Conservation (phyloP, 2,329 filamentous ascomycete genomes). For the Ascochyta lentis region DNA sequence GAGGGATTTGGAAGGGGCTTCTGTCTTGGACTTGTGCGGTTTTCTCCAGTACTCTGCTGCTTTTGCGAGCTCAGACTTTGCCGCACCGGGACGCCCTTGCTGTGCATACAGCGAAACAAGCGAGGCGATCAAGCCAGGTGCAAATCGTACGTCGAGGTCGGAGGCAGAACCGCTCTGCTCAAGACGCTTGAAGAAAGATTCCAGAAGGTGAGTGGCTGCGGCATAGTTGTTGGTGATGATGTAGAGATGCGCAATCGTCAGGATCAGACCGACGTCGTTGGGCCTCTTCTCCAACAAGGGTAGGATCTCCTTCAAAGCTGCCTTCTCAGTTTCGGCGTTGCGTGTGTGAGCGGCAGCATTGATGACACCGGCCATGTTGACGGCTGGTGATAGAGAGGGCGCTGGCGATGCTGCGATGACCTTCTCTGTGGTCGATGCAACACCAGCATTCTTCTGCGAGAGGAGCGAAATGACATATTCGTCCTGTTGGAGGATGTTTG, state of each 20-base stretch:
- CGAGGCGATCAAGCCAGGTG: slow-evolving; percentile 83
- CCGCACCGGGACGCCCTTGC: slow-evolving; percentile 75
- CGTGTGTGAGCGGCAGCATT: slow-evolving; percentile 78
- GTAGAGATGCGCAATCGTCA: slow-evolving; percentile 84
- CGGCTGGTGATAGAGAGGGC: slow-evolving; percentile 56
- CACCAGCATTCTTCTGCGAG: slow-evolving; percentile 71
- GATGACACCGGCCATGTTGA: slow-evolving; percentile 66
- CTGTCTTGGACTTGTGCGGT: slow-evolving; percentile 59
- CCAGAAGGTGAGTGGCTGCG: slow-evolving; percentile 76
- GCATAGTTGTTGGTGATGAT: slow-evolving; percentile 73
- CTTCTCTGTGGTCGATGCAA: slow-evolving; percentile 62
- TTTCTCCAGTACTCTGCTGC: slow-evolving; percentile 81
- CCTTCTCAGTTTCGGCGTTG: slow-evolving; percentile 65
- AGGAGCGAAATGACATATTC: slow-evolving; percentile 69
- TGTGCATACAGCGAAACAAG: slow-evolving; percentile 79
- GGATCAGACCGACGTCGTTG: slow-evolving; percentile 77
- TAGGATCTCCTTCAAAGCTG: slow-evolving; percentile 72
- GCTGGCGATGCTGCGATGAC: slow-evolving; percentile 55
- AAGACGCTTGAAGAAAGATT: slow-evolving; percentile 75
- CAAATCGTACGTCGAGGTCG: slow-evolving; percentile 75
- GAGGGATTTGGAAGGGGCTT: slow-evolving; percentile 62
- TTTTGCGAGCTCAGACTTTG: slow-evolving; percentile 76
- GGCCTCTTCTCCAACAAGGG: slow-evolving; percentile 75
- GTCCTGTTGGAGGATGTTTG: slow-evolving; percentile 67
- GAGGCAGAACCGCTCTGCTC: slow-evolving; percentile 65